Conservation (phyloP, 306 rosid genomes). For the Leucaena leucocephala region DNA sequence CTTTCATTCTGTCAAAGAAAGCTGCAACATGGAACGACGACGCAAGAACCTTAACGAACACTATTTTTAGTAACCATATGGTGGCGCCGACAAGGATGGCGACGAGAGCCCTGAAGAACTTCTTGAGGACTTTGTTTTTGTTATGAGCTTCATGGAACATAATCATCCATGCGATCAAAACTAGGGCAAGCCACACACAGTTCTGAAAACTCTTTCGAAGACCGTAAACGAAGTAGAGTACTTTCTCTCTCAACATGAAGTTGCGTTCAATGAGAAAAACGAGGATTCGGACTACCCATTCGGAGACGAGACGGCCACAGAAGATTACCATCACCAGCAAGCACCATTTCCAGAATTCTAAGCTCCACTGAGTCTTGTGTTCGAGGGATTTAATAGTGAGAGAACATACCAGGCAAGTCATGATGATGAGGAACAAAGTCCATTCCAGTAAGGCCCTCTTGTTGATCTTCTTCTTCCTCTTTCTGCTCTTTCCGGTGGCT, state of each 20-base stretch:
- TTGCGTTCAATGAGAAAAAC: constrained; percentile 29
- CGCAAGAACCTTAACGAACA: constrained; percentile 15
- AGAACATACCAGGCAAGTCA: constrained; percentile 30
- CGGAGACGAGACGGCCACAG: constrained; percentile 32
- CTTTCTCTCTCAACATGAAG: constrained; percentile 33
- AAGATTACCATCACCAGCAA: constrained; percentile 26
- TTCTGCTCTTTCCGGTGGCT: not conserved
- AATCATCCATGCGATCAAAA: constrained; percentile 22
- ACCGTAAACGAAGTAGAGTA: constrained; percentile 30
- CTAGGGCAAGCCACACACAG: constrained; percentile 31
- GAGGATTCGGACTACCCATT: constrained; percentile 6
- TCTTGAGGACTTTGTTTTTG: not conserved
- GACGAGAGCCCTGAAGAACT: constrained; percentile 10
- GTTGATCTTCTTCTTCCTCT: constrained; percentile 17
- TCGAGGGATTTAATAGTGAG: constrained; percentile 16
- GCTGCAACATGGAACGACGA: constrained; percentile 32
- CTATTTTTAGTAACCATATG: constrained; percentile 26
- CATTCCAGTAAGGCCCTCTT: constrained; percentile 25
- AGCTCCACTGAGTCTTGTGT: not conserved
- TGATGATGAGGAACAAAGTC: constrained; percentile 28
- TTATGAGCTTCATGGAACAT: not conserved
- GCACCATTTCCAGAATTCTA: constrained; percentile 37
- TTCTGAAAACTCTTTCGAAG: constrained; percentile 26
- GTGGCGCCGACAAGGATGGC: constrained; percentile 9
- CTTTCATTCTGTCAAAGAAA: constrained; percentile 36